phyloP scores from a whole-genome alignment of 495 filamentous ascomycete genomes.

The Neurospora africana region DNA sequence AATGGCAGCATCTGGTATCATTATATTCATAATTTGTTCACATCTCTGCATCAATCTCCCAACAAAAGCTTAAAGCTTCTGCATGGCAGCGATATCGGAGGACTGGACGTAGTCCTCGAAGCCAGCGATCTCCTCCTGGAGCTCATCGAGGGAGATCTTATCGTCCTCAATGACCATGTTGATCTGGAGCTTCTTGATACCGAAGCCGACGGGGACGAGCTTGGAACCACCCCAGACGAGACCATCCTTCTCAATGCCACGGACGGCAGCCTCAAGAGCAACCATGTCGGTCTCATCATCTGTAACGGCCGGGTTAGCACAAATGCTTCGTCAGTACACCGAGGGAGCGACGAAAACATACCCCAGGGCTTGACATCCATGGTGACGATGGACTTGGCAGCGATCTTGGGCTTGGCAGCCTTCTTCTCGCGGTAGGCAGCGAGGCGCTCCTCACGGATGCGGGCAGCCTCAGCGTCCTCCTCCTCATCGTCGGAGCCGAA shows the following conservation, averaged over 20 bases:
- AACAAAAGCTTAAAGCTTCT: conserved; percentile 24
- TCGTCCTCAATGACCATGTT: conserved; percentile 96
- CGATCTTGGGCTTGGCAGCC: conserved; percentile 78
- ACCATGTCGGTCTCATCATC: conserved; percentile 91
- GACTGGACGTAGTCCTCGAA: conserved; percentile 98
- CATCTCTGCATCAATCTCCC: conserved; percentile 11
- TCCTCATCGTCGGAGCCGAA: conserved; percentile 87
- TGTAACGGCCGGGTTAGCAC: conserved; percentile 16
- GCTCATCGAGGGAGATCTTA: conserved; percentile 79
- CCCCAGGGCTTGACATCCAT: conserved; percentile 98
- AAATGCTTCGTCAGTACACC: neutral
- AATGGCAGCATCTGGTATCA: neutral
- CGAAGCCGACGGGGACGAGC: conserved; percentile 82
- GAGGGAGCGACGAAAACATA: conserved; percentile 36
- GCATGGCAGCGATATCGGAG: conserved; percentile 63
- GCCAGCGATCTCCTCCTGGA: conserved; percentile 68
- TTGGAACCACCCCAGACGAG: conserved; percentile 93
- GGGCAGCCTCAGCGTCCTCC: conserved; percentile 77
- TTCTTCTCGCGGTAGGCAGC: conserved; percentile 97
- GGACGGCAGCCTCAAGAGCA: conserved; percentile 71
- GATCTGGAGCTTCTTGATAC: conserved; percentile 99
- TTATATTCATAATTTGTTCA: conserved; percentile 16
- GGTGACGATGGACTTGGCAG: conserved; percentile 91
- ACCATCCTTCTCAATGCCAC: conserved; percentile 82
- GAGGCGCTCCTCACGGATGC: conserved; percentile 74